A percentile compares a stretch with the other conserved stretches of the same genome.
Conservation (phyloP, 805 yeast species). For the Kazachstania taianensis region DNA sequence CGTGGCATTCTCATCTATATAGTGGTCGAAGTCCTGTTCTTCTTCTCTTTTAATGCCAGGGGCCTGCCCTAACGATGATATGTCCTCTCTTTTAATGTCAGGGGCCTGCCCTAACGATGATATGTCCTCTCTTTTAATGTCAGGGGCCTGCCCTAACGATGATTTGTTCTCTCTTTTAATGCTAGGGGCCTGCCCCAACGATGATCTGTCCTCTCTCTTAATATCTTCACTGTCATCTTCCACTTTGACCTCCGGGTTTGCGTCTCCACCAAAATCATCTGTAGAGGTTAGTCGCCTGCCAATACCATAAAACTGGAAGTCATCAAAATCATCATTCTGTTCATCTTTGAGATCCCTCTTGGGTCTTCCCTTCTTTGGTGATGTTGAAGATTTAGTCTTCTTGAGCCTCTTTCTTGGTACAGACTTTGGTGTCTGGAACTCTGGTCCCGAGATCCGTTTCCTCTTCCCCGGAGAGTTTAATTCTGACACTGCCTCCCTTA, state of each 20-base stretch:
- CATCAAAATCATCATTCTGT: conserved; percentile 12
- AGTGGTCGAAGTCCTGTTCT: not conserved
- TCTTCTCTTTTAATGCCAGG: not conserved
- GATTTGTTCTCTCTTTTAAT: too few relatives aligned
- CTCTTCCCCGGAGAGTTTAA: conserved; percentile 22
- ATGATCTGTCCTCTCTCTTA: too few relatives aligned
- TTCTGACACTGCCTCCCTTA: conserved; percentile 11
- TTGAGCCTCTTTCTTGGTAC: not conserved
- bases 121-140: too few relatives aligned
- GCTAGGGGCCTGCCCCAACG: too few relatives aligned
- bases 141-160: too few relatives aligned
- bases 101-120: too few relatives aligned
- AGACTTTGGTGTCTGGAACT: not conserved
- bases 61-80: too few relatives aligned
- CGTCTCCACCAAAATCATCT: not conserved
- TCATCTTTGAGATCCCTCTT: conserved; percentile 2
- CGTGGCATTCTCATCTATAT: not conserved
- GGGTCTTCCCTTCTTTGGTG: not conserved
- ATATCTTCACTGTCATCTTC: too few relatives aligned
- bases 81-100: conserved; percentile 1
- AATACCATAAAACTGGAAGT: conserved; percentile 19
- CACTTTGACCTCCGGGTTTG: conserved; percentile 2
- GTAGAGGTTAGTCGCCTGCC: conserved; percentile 4
- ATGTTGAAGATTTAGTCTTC: not conserved
- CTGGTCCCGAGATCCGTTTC: conserved; percentile 1